Evolutionary conservation across 495 filamentous ascomycete genomes (phyloP).

Genomic region (Daldinia caldariorum): DNA sequence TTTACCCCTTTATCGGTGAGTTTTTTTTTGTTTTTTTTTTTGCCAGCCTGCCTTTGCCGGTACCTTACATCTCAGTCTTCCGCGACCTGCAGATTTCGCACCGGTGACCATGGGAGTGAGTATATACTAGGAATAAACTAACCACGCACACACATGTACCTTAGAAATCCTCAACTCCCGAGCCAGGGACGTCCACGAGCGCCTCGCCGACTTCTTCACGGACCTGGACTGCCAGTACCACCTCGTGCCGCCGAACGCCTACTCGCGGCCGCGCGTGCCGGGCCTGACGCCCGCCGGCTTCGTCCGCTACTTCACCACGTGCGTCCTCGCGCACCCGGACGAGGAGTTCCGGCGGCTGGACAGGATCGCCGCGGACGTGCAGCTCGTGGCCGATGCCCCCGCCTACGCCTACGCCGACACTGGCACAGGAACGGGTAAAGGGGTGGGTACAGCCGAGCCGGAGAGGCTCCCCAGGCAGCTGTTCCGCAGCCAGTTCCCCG

Average conservation of each 20-base stretch:
- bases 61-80: background rate
- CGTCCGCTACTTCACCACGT: constrained; percentile 75
- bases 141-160: constrained; percentile 4
- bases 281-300: constrained; percentile 84
- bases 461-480: constrained; percentile 85
- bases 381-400: constrained; percentile 65
- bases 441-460: constrained; percentile 48
- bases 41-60: background rate
- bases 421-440: too few relatives aligned
- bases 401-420: constrained; percentile 61
- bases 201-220: constrained; percentile 72
- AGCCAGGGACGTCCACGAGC: constrained; percentile 46
- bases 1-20: constrained; percentile 53
- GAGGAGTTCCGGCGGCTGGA: constrained; percentile 78
- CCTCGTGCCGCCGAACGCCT: constrained; percentile 71
- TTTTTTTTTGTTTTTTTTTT: background rate
- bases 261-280: constrained; percentile 73
- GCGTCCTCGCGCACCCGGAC: constrained; percentile 81
- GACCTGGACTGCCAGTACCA: constrained; percentile 83
- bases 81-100: background rate
- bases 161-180: constrained; percentile 60
- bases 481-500: constrained; percentile 76
- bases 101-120: too few relatives aligned
- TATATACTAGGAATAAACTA: background rate
- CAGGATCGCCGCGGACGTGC: constrained; percentile 76